These are phyloP conservation scores for Heracleum sosnowskyi DNA, from an alignment of 129 eudicot genomes.

Conservation along the genomic window DNA sequence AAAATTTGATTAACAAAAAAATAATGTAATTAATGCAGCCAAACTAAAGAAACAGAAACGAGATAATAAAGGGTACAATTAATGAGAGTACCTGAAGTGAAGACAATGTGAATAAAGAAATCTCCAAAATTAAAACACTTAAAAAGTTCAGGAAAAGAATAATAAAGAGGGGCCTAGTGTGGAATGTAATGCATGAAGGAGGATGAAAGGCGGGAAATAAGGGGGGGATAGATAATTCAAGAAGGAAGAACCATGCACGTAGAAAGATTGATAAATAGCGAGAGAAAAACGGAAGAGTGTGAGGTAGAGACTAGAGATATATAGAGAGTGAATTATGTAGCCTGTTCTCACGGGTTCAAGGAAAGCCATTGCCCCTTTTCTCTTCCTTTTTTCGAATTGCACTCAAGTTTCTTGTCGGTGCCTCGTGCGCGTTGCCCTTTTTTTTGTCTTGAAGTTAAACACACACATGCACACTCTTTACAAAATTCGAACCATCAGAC, in stretches of 20 bases:
- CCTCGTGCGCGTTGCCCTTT: too few species aligned
- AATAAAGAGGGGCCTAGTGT: not conserved
- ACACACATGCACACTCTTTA: too few species aligned
- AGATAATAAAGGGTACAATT: not conserved
- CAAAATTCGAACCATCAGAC: too few species aligned
- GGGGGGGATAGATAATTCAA: not conserved
- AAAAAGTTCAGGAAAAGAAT: not conserved
- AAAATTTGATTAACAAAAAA: not conserved
- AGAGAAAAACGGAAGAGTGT: not conserved
- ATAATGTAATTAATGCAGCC: not conserved
- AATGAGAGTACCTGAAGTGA: constrained; percentile 4
- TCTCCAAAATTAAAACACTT: not conserved
- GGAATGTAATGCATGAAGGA: constrained; percentile 3
- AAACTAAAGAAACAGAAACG: not conserved
- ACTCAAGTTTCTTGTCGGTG: too few species aligned
- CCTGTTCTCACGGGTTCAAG: not conserved
- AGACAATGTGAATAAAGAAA: not conserved
- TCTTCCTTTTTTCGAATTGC: too few species aligned
- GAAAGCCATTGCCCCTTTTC: not conserved
- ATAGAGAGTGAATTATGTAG: not conserved
- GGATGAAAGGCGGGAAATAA: not conserved
- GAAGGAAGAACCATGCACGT: not conserved
- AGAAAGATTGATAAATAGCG: not conserved
- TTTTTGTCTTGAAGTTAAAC: too few species aligned
- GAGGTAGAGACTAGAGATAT: not conserved